A percentile compares a stretch with the other conserved stretches of the same genome.
Conservation (phyloP, 2,329 filamentous ascomycete species). For the Fusarium nygamai region DNA sequence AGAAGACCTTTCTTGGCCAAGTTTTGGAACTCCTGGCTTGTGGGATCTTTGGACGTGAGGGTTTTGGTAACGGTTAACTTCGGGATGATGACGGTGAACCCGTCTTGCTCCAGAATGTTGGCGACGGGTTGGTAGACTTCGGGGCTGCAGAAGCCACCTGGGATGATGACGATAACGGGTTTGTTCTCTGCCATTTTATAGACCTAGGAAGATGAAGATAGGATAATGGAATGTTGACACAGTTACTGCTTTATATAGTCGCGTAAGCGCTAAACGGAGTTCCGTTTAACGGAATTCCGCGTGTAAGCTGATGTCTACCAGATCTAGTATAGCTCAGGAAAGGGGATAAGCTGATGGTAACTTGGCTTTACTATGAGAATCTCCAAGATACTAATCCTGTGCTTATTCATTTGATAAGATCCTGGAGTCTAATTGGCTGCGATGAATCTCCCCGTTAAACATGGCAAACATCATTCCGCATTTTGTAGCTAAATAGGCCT, state of each 20-base stretch:
- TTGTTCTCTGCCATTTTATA: not conserved
- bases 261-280: not conserved
- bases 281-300: not conserved
- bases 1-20: not conserved
- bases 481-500: not conserved
- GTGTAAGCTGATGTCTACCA: not conserved
- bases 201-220: accelerated
- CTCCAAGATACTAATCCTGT: not conserved
- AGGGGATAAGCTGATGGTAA: not conserved
- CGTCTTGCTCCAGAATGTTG: not conserved
- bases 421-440: accelerated
- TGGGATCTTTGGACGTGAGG: not conserved
- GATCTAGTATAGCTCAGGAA: not conserved
- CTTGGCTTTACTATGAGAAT: not conserved
- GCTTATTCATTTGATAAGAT: not conserved
- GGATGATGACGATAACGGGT: not conserved
- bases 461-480: not conserved
- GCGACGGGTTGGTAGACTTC: not conserved
- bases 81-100: not conserved
- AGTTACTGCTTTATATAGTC: not conserved
- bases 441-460: accelerated
- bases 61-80: not conserved
- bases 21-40: accelerated
- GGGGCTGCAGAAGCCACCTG: not conserved
- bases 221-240: too few relatives aligned